Evolutionary conservation across 2,329 filamentous ascomycete species (phyloP).

Genomic region (Elsinoe perseae): DNA sequence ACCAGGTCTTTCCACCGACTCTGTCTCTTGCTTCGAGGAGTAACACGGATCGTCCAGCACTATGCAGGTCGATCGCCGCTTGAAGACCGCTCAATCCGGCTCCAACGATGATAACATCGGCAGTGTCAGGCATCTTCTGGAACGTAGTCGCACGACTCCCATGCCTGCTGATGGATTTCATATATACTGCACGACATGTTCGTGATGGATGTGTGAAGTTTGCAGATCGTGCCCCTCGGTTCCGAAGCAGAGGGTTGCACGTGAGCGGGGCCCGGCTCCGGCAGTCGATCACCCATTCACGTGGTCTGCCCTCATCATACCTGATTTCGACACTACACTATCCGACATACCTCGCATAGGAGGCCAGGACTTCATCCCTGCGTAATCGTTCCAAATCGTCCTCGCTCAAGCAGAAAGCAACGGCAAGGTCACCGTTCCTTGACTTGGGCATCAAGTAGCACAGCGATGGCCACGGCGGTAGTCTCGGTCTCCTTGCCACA

Average conservation of each 20-base stretch:
- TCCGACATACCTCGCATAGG: neutral
- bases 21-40: constrained; percentile 31
- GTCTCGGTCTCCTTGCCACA: neutral
- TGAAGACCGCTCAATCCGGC: constrained; percentile 29
- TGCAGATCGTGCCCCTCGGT: too few species aligned
- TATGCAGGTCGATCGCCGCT: constrained; percentile 25
- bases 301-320: too few species aligned
- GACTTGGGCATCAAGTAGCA: constrained; percentile 9
- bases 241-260: too few species aligned
- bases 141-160: too few species aligned
- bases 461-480: neutral
- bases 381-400: neutral
- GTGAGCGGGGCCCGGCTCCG: too few species aligned
- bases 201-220: too few species aligned
- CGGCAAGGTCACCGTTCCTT: neutral
- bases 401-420: neutral
- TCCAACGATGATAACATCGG: constrained; percentile 29
- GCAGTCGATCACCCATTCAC: too few species aligned
- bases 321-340: too few species aligned
- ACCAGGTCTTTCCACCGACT: constrained; percentile 42
- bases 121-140: neutral
- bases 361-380: neutral
- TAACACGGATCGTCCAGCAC: constrained; percentile 24
- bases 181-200: too few species aligned
- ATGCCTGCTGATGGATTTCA: too few species aligned